Evolutionary conservation across 768 basidiomycete genomes (phyloP), one percentile per base, ranked within the genome.

Genomic region (Trametes gibbosa): DNA sequence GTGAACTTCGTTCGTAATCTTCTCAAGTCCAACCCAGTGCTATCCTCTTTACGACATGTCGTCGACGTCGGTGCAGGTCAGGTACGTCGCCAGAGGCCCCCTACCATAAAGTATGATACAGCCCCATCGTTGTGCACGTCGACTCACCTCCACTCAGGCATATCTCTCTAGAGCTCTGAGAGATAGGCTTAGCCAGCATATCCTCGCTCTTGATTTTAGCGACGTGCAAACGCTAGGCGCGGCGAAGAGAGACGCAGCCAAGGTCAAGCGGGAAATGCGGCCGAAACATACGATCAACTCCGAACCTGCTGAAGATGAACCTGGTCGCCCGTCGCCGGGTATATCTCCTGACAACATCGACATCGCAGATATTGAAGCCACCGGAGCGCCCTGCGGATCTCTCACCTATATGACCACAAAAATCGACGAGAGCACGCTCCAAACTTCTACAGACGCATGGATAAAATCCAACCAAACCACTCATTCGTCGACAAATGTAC

Each of bases 51-150:
- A 17, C 65, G 64, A 14, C 80, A 83, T 60, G 81, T 82, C 27
- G 87, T 90, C 34, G 89, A 91, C 60, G 77, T 90, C 42, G 89
- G 89, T 19, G 85, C 89, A 7, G 89, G 89, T 16, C 87, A 89
- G 69, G 85, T 85, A 56, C 48, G 34, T 58, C 19, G 21, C 23
- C 9, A 17, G 25, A n/a, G n/a, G n/a, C 5, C 10, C 40, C 2
- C 21, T 41, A 7, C 14, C 16, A 19, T 21, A 10, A 25, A 46
- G 7, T 27, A 40, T 14, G 23, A 37, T 50, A 16, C 19, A 32
- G 14, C 9, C 8, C 40, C n/a, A 13, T 19, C n/a, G 10, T 17
- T 9, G 10, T 45, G 21, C 12, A 9, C 43, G 32, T 46, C 50
- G n/a, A 29, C 62, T 3, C 24, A 21, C 42, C 2, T 34, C 16